A percentile compares a stretch with the other conserved stretches of the same genome.
Conservation (phyloP, 2,329 filamentous ascomycete species). For the Tolypocladium ovalisporum region DNA sequence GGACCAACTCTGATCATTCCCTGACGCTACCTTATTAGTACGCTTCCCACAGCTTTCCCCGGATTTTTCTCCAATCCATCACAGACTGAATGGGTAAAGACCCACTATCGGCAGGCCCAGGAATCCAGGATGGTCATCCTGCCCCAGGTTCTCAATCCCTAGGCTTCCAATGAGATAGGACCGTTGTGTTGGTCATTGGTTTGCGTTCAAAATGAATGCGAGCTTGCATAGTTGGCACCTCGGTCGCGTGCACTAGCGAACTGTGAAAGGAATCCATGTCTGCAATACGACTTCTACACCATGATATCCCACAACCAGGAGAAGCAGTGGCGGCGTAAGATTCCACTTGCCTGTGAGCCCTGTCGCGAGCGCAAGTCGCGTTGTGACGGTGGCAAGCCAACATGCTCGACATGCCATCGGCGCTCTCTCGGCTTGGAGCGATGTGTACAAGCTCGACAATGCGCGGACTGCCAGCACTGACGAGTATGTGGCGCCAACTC, state of each 20-base stretch:
- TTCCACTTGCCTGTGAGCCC: background rate
- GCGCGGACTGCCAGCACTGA: background rate
- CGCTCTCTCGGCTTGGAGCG: background rate
- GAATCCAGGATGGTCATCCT: background rate
- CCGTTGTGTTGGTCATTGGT: background rate
- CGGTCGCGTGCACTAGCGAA: background rate
- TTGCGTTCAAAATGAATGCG: background rate
- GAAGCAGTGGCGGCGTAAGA: background rate
- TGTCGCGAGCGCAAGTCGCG: background rate
- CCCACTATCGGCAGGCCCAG: background rate
- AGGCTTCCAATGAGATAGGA: background rate
- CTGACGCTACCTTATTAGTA: background rate
- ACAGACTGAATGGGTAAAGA: no score
- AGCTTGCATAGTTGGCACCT: background rate
- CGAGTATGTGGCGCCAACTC: background rate
- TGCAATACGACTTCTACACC: background rate
- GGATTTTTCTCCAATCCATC: background rate
- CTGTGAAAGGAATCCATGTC: background rate
- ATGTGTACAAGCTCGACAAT: background rate
- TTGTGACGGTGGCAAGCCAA: background rate
- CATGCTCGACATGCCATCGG: background rate
- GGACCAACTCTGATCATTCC: background rate
- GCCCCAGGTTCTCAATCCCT: background rate
- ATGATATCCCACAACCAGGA: background rate
- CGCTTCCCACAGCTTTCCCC: background rate